Percentiles rank a stretch among this genome's conserved stretches.
Evolutionary conservation across 1,139 yeast species (phyloP).

Genomic region (Meyerozyma elateridarum): DNA sequence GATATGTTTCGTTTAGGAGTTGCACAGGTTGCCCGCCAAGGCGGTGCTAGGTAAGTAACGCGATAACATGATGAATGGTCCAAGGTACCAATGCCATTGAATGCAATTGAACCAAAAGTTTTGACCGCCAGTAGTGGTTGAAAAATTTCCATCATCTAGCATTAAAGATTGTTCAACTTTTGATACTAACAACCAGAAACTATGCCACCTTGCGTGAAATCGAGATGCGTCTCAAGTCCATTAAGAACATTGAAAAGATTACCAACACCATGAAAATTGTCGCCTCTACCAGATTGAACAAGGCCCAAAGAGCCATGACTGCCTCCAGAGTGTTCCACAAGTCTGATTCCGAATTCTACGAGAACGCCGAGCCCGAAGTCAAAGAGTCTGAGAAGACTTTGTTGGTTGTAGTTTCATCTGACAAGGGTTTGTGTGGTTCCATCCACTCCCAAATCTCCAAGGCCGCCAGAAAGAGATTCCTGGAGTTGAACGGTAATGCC

Average conservation of each 20-base stretch:
- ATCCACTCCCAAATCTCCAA: conserved; percentile 93
- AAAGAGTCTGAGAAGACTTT: conserved; percentile 56
- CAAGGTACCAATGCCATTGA: too few species aligned
- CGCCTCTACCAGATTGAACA: conserved; percentile 93
- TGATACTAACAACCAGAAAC: conserved; percentile 49
- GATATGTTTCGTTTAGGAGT: conserved; percentile 65
- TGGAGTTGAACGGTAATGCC: conserved; percentile 56
- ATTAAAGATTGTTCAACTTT: too few species aligned
- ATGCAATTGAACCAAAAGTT: too few species aligned
- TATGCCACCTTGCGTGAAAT: conserved; percentile 98
- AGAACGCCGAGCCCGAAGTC: conserved; percentile 73
- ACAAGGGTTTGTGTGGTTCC: conserved; percentile 98
- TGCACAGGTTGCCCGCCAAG: conserved; percentile 54
- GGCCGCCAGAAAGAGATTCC: conserved; percentile 68
- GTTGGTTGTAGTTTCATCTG: conserved; percentile 85
- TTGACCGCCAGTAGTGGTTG: too few species aligned
- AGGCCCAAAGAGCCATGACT: conserved; percentile 94
- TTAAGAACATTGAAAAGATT: conserved; percentile 97
- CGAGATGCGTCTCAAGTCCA: conserved; percentile 95
- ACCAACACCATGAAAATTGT: conserved; percentile 99
- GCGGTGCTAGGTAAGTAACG: conserved; percentile 54
- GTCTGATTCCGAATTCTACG: conserved; percentile 74
- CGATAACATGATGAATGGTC: too few species aligned
- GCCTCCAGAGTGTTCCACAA: conserved; percentile 82
- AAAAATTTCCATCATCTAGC: not conserved